These are phyloP conservation scores for Vaccinium myrtillus DNA, from an alignment of 148 eudicot species.

Conservation along the genomic window DNA sequence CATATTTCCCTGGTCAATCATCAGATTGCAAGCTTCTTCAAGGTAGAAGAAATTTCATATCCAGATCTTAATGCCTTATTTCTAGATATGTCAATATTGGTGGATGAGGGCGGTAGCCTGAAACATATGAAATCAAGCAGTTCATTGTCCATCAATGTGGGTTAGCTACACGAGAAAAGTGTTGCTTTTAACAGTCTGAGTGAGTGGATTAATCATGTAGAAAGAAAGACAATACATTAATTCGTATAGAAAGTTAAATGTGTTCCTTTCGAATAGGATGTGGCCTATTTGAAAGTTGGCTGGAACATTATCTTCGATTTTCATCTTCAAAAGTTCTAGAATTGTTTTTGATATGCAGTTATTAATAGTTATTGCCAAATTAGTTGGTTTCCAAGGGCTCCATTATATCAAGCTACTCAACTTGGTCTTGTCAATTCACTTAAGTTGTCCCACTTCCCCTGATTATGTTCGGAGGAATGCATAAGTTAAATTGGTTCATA, in stretches of 20 bases:
- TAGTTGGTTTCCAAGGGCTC: conserved; percentile 6
- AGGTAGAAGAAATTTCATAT: not conserved
- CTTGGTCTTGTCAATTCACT: not conserved
- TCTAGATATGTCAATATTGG: not conserved
- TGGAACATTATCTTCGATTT: not conserved
- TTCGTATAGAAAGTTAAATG: not conserved
- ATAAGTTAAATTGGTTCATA: not conserved
- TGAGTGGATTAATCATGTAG: not conserved
- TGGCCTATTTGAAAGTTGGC: not conserved
- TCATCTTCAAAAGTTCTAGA: not conserved
- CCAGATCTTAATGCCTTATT: not conserved
- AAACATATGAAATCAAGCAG: not conserved
- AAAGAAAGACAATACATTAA: not conserved
- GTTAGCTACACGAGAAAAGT: not conserved
- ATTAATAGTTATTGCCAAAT: not conserved
- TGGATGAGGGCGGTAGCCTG: not conserved
- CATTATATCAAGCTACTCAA: not conserved
- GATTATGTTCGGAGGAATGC: not conserved
- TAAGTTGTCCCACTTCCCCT: not conserved
- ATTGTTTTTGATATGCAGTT: not conserved
- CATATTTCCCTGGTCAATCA: not conserved
- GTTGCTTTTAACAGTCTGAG: not conserved
- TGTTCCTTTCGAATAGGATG: not conserved
- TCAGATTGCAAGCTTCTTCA: not conserved
- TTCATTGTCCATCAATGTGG: not conserved